These are phyloP conservation scores for Alloteropsis semialata DNA, from an alignment of 176 grass and related monocot genomes.

Conservation along the genomic window DNA sequence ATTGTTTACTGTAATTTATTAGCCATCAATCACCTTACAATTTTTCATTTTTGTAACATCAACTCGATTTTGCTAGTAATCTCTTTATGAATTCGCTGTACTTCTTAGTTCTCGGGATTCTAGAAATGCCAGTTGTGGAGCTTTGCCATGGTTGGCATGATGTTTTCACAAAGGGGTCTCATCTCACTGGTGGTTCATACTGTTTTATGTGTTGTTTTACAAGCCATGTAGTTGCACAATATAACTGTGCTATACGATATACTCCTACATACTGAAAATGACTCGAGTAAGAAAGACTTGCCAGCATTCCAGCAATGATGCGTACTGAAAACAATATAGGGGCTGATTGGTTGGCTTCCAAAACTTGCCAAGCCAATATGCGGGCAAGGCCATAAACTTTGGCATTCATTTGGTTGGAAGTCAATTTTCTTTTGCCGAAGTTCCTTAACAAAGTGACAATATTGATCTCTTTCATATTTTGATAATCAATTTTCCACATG, in stretches of 20 bases:
- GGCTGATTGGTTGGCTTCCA: no score
- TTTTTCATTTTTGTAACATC: conserved; percentile 48
- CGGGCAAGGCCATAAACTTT: no score
- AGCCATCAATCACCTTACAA: conserved; percentile 26
- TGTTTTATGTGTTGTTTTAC: background rate
- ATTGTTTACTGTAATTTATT: conserved; percentile 49
- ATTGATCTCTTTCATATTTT: no score
- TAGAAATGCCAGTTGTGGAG: background rate
- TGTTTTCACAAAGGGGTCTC: background rate
- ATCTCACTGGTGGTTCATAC: background rate
- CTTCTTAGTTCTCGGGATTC: background rate
- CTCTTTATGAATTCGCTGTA: conserved; percentile 18
- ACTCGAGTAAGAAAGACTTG: background rate
- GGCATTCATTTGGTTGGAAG: no score
- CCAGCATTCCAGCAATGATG: background rate
- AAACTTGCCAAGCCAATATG: no score
- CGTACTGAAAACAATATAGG: background rate
- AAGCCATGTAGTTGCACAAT: background rate
- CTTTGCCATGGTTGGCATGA: background rate
- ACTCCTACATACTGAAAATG: background rate
- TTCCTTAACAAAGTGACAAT: no score
- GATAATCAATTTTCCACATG: no score
- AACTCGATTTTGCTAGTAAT: conserved; percentile 47
- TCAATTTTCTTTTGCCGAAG: no score
- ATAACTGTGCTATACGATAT: background rate